Evolutionary conservation across 2,329 filamentous ascomycete genomes (phyloP).

Genomic region (Cordyceps militaris): DNA sequence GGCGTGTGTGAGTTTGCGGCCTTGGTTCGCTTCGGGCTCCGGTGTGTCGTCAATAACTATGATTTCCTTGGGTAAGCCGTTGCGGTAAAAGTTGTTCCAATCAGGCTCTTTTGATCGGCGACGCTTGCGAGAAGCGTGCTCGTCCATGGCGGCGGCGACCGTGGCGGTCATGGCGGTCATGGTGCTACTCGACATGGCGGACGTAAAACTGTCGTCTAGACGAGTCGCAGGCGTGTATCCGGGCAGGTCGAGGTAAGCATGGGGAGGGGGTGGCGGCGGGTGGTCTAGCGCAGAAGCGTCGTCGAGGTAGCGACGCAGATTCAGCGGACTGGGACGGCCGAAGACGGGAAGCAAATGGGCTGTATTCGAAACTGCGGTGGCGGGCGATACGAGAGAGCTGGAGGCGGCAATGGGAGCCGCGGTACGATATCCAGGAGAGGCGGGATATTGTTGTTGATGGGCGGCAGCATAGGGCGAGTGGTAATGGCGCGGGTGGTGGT

Average conservation of each 20-base stretch:
- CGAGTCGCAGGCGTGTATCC: not conserved
- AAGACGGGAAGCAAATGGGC: slow-evolving; percentile 11
- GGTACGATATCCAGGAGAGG: slow-evolving; percentile 17
- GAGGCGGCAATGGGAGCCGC: slow-evolving; percentile 15
- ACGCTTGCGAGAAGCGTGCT: slow-evolving; percentile 39
- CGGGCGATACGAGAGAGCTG: slow-evolving; percentile 25
- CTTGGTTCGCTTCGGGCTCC: slow-evolving; percentile 41
- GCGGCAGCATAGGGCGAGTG: slow-evolving; percentile 43
- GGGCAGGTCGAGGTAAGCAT: slow-evolving; percentile 15
- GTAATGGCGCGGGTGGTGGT: slow-evolving; percentile 60
- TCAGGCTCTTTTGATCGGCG: slow-evolving; percentile 60
- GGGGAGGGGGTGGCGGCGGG: slow-evolving; percentile 25
- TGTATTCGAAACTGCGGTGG: slow-evolving; percentile 22
- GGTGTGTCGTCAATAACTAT: slow-evolving; percentile 78
- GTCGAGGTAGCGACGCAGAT: slow-evolving; percentile 20
- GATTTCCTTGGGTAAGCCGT: slow-evolving; percentile 75
- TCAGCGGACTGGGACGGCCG: slow-evolving; percentile 17
- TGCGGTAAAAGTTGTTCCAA: slow-evolving; percentile 76
- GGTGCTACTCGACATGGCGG: slow-evolving; percentile 16
- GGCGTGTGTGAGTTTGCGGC: slow-evolving; percentile 32
- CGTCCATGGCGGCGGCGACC: slow-evolving; percentile 16
- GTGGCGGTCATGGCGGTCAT: slow-evolving; percentile 23
- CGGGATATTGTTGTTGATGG: slow-evolving; percentile 23
- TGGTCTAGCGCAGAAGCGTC: slow-evolving; percentile 24
- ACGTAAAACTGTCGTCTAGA: slow-evolving; percentile 8